A percentile compares a stretch with the other conserved stretches of the same genome.
These are phyloP conservation scores for Centrapalus pauciflorus DNA, from an alignment of 129 eudicot species.

Conservation along the genomic window DNA sequence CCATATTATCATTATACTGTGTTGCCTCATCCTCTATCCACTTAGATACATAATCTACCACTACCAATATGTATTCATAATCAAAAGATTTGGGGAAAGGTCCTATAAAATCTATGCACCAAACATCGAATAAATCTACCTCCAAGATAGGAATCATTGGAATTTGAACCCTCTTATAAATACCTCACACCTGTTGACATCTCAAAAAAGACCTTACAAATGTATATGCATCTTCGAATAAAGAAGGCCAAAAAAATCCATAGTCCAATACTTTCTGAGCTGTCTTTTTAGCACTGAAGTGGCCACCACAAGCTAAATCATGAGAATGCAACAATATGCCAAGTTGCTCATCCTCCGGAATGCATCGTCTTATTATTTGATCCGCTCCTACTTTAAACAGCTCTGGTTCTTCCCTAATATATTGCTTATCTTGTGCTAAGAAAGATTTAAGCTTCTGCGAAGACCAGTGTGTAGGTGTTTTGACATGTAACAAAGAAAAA, in stretches of 20 bases:
- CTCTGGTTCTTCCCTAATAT: background rate
- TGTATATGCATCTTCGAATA: background rate
- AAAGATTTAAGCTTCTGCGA: background rate
- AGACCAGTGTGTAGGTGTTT: background rate
- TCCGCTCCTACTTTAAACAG: background rate
- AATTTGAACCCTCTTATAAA: background rate
- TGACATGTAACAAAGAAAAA: background rate
- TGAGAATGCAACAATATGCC: no score
- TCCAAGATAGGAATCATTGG: background rate
- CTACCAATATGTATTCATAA: no score
- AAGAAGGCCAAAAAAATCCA: no score
- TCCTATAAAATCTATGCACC: background rate
- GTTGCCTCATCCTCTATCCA: no score
- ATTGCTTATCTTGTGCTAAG: background rate
- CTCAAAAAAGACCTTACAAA: background rate
- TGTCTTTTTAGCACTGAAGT: no score
- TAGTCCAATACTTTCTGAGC: no score
- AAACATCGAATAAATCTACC: background rate
- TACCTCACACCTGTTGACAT: background rate
- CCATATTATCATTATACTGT: no score
- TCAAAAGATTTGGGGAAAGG: no score
- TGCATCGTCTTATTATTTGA: no score
- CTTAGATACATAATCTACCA: no score
- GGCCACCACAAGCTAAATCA: no score
- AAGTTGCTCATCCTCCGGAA: no score